Percentiles rank a stretch among this genome's conserved stretches.
These are phyloP conservation scores for Tetrahymena elliotti DNA, from an alignment of 73 alveolate genomes.

Conservation along the genomic window DNA sequence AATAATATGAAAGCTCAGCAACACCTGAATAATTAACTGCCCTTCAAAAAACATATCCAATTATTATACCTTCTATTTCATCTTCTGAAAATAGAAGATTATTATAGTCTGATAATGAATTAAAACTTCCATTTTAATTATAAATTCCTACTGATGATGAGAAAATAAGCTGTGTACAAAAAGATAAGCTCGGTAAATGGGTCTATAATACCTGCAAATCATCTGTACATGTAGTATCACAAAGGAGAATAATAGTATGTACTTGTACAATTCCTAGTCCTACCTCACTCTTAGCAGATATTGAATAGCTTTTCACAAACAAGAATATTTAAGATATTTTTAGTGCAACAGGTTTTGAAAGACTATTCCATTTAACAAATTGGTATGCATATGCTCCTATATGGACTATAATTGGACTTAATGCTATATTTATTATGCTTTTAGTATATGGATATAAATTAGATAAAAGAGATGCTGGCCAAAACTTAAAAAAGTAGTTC, in stretches of 20 bases:
- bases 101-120: background rate
- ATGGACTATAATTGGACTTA: background rate
- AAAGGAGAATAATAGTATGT: background rate
- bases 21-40: background rate
- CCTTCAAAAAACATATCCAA: background rate
- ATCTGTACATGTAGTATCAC: background rate
- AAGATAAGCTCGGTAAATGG: background rate
- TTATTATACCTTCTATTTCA: background rate
- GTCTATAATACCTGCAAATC: background rate
- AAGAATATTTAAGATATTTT: background rate
- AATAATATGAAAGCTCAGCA: background rate
- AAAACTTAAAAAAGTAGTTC: background rate
- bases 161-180: background rate
- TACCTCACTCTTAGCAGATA: background rate
- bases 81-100: background rate
- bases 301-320: background rate
- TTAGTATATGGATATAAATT: background rate
- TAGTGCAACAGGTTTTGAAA: background rate
- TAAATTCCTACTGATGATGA: background rate
- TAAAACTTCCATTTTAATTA: background rate
- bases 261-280: background rate
- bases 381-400: background rate
- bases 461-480: background rate
- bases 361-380: background rate
- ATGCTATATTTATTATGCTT: background rate